Evolutionary conservation across 352 stramenopile genomes (phyloP), one percentile per base, ranked within the genome.

Genomic region (Phytophthora hybrid): DNA sequence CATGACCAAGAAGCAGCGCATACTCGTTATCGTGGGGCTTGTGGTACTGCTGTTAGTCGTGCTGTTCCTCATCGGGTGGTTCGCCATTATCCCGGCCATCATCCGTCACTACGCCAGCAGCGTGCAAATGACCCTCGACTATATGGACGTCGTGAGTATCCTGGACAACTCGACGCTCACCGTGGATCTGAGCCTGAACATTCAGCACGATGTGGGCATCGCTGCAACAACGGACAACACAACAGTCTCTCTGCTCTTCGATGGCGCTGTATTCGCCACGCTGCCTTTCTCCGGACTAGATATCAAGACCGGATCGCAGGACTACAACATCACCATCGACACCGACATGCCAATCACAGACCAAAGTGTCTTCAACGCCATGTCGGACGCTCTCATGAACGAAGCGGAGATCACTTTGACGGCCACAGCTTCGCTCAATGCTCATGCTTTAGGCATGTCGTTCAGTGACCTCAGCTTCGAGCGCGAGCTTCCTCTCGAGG

Each of bases 61-160:
- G 23, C 46, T 90, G 19, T 62, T 91, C 31, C 51, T 94, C 41
- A 82, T 92, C 51, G 54, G 79, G 4, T 90, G 83, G 77, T 85
- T 93, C 61, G 81, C 53, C n/a, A 71, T 93, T 23, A 69, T 89
- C n/a, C 77, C 76, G n/a, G 74, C 77, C 14, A 63, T 91, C 18
- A 84, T 90, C 62, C 81, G 87, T 55, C 76, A 80, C 54, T 84
- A 85, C 62, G 66, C 76, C 32, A 77, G 84, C 57, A 79, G 85
- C 49, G 78, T 92, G 31, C 47, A 83, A 46, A 57, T 94, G 52
- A 71, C 47, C 4, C 66, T 93, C 55, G 91, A 92, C 78, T 87
- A 87, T 74, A 72, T 94, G 53, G 87, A 93, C 56, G 75, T 94
- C 54, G 62, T 80, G 31, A 63, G 53, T 13, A 76, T 92, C 14